Evolutionary conservation across 2,329 filamentous ascomycete genomes (phyloP).

Genomic region (Penicillium sp.): DNA sequence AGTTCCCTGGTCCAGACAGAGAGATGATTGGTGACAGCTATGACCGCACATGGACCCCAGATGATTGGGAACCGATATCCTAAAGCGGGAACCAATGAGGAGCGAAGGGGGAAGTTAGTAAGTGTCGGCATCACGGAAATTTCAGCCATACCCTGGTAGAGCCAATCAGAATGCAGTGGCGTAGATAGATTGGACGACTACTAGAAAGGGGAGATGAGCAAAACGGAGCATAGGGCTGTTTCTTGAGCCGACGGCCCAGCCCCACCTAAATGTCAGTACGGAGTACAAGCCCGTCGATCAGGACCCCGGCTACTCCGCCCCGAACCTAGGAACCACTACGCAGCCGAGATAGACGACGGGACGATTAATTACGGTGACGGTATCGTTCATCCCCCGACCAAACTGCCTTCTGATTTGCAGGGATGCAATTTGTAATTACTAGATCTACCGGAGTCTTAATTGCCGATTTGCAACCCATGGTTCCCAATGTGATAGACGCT

Average conservation of each 20-base stretch:
- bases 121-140: background rate
- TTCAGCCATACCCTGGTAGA: background rate
- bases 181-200: background rate
- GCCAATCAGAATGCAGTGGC: background rate
- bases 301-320: background rate
- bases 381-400: background rate
- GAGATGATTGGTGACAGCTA: background rate
- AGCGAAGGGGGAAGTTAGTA: too few species aligned
- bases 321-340: background rate
- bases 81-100: background rate
- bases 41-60: background rate
- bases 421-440: background rate
- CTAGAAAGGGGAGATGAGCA: background rate
- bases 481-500: background rate
- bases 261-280: background rate
- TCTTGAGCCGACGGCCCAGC: background rate
- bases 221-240: background rate
- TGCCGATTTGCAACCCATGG: background rate
- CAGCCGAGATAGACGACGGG: slow-evolving; percentile 8
- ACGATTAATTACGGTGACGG: background rate
- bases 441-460: background rate
- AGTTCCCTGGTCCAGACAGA: background rate
- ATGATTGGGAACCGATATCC: background rate
- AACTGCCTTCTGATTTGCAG: too few species aligned
- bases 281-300: slow-evolving; percentile 9